Evolutionary conservation across 2,329 filamentous ascomycete genomes (phyloP).

Genomic region (Biscogniauxia marginata): DNA sequence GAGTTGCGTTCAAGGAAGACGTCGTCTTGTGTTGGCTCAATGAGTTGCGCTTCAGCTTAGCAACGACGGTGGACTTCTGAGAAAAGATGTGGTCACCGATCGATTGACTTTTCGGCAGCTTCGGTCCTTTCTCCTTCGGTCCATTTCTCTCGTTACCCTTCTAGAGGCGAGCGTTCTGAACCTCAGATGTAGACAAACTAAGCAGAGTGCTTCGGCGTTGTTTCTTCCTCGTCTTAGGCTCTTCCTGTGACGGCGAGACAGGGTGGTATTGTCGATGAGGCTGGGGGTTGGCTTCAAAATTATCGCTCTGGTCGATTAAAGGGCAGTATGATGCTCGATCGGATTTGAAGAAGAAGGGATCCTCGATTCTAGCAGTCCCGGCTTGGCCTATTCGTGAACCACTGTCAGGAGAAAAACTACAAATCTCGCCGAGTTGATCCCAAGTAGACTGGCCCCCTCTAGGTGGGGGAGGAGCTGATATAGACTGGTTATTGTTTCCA

Average conservation of each 20-base stretch:
- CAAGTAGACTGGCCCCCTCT: constrained; percentile 20
- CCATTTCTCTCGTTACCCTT: constrained; percentile 21
- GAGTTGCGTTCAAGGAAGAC: constrained; percentile 26
- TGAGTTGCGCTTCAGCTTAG: constrained; percentile 28
- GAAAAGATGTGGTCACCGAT: constrained; percentile 22
- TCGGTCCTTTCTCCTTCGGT: constrained; percentile 13
- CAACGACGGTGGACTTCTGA: constrained; percentile 18
- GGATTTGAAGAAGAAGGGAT: constrained; percentile 29
- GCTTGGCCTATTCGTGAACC: constrained; percentile 16
- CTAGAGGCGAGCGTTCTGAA: constrained; percentile 21
- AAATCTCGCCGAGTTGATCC: constrained; percentile 31
- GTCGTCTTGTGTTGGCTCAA: constrained; percentile 27
- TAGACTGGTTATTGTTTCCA: constrained; percentile 5
- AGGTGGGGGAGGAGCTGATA: constrained; percentile 4
- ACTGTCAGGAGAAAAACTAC: constrained; percentile 26
- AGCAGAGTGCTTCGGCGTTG: constrained; percentile 26
- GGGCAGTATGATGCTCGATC: constrained; percentile 20
- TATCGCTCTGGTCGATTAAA: constrained; percentile 12
- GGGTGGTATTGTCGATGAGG: constrained; percentile 5
- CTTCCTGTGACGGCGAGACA: constrained; percentile 10
- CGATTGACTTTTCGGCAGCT: constrained; percentile 15
- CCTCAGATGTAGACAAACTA: constrained; percentile 20
- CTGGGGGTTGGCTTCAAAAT: constrained; percentile 3
- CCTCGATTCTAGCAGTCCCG: constrained; percentile 20
- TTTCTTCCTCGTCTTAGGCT: constrained; percentile 20